Percentiles rank a stretch among this genome's conserved stretches.
These are phyloP conservation scores for Yamadazyma tumulicola DNA, from an alignment of 805 yeast genomes.

Conservation along the genomic window DNA sequence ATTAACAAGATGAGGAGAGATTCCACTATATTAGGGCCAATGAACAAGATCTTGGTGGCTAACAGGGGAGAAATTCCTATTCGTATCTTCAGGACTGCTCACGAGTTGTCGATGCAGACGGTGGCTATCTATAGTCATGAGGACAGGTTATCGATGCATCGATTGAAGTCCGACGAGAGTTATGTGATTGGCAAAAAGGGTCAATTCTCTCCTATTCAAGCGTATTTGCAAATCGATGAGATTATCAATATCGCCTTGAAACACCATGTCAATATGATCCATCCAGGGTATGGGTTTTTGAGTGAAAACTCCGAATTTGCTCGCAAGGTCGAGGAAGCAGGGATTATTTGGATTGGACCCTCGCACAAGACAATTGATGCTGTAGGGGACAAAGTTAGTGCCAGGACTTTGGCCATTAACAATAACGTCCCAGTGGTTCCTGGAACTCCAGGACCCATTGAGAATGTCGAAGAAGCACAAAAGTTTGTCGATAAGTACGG, in stretches of 20 bases:
- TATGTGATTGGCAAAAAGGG: constrained; percentile 89
- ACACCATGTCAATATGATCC: constrained; percentile 80
- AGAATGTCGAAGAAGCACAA: constrained; percentile 68
- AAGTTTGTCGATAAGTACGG: constrained; percentile 83
- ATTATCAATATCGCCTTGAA: constrained; percentile 58
- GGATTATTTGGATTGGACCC: constrained; percentile 97
- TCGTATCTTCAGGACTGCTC: constrained; percentile 94
- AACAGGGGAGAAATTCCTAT: constrained; percentile 85
- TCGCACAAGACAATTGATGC: constrained; percentile 81
- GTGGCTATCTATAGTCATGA: constrained; percentile 97
- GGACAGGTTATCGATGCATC: constrained; percentile 90
- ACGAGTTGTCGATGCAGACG: constrained; percentile 94
- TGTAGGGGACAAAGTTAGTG: constrained; percentile 96
- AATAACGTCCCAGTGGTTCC: constrained; percentile 93
- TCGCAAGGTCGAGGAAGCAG: constrained; percentile 80
- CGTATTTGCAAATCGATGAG: constrained; percentile 93
- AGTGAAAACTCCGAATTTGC: constrained; percentile 87
- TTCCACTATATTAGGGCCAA: constrained; percentile 41
- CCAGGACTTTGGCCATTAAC: constrained; percentile 78
- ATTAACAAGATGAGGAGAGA: constrained; percentile 40
- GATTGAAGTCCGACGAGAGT: constrained; percentile 91
- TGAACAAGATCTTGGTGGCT: constrained; percentile 70
- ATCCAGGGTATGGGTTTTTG: constrained; percentile 76
- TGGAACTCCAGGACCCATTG: constrained; percentile 97
- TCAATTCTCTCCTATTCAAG: constrained; percentile 91